Evolutionary conservation across 352 stramenopile species (phyloP), one percentile per base, ranked within the genome.

Genomic region (Phytophthora nicotianae): DNA sequence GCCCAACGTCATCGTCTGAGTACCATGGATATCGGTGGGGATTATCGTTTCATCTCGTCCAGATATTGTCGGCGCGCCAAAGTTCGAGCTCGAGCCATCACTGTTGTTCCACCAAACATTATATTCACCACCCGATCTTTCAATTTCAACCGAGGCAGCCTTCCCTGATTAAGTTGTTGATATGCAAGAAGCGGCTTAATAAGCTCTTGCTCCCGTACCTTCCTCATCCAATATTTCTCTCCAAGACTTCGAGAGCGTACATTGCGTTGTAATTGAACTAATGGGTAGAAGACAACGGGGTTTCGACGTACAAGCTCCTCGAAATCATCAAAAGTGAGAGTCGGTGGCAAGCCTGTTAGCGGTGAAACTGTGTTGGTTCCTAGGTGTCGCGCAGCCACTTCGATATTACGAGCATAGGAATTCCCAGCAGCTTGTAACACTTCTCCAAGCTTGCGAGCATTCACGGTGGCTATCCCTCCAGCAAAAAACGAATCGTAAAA

Each of bases 401-500:
- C 45, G 20, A 88, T 70, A 20, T 90, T 90, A 7, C 65, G 74
- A 0, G 65, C 51, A 43, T 81, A 86, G 1, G 77, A 75, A 0
- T 53, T 71, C 7, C 74, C 59, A 16, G 83, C 68, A 2, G 73
- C 58, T 21, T 88, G 72, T 9, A 90, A 50, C 19, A 86, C 62
- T 16, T 76, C 35, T 7, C 64, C 65, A 8, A 88, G 60, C 10
- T 72, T 72, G 8, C 65, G 53, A 19, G 86, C 72, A 14, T 79
- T 78, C 11, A 55, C 35, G 7, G 29, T 16, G 54, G 72, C 37
- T 68, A 65, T 26, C 51, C 62, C 59, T 46, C 53, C 73, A 49
- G 70, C 50, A 3, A 64, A 79, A 50, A 82, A 86, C 5, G 77
- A 64, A 29, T 82, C 56, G 52, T 81, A 89, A 62, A 88, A 78